Evolutionary conservation across 163 green algal genomes (phyloP), one percentile per base, ranked within the genome.

Genomic region (Chlamydomonas reinhardtii): DNA sequence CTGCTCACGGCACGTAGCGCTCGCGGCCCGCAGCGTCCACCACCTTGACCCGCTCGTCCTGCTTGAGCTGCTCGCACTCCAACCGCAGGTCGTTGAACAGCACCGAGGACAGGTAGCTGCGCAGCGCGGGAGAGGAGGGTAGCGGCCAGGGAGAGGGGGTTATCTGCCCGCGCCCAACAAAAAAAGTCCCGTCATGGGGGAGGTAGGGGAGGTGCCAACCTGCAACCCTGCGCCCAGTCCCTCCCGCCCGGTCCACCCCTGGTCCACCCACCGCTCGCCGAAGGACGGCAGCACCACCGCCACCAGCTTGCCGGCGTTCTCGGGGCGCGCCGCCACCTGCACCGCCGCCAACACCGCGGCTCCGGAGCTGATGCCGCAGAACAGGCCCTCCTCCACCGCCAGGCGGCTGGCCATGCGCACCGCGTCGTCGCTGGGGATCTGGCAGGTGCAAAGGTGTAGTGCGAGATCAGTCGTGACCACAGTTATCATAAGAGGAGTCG

Each of bases 291-390:
- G 88, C 27, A 99, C 90, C 17, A 95, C 93, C 25, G 90, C 93
- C 4, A 99, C 91, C 31, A 98, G 89, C 92, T 99, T 99, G 89
- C 95, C 97, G 31, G 89, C 89, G 84, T 98, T 99, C 87, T 99
- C 97, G 2, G 96, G 96, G 4, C 96, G 89, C 52, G 85, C 89
- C 14, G 95, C 97, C 39, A 99, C 90, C 87, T 94, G 68, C 65
- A 95, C 81, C 9, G 97, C 95, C 0, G 97, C 97, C 32, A 93
- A 35, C 0, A 96, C 90, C 0, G 97, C 97, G 0, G 97, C 85
- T 34, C 97, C 97, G 6, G 92, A 98, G 32, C 94, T 98, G 81
- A 99, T 99, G 76, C 97, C 97, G 72, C 93, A 93, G 52, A 99
- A 93, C 37, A 99, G 91, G 19, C 97, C 97, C 89, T 99, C 97